Base-by-base conservation (phyloP, 108 stramenopile species). In the Seminavis robusta region DNA sequence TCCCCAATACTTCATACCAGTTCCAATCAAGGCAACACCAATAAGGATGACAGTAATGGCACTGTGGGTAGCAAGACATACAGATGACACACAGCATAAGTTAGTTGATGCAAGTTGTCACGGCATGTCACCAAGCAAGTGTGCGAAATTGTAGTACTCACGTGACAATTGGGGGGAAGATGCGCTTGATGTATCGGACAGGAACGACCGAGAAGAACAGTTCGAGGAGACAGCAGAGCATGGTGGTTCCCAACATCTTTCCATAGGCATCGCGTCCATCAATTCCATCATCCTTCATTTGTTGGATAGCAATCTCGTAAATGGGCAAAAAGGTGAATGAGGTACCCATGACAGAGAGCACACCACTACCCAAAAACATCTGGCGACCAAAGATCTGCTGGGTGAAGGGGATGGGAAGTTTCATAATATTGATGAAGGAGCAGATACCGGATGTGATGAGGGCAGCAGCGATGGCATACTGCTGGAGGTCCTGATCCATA, bases 1-100 rank as follows among this genome's bases (percentile, higher is more conserved):
- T 16, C 89, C 89, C 83, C 85, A 85, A 52, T 85, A 90, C 54
- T 88, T 90, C 79, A 90, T 84, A 27, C 89, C 89, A 38, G 86
- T 83, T 58, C 85, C 83, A 36, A 65, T 71, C 47, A 90, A 66
- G 31, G 81, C 77, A n/a, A 83, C 73, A 30, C 89, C 89, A 40
- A 90, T 85, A n/a, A 90, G 63, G 49, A 80, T 85, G 7, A 90
- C 89, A 27, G 89, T 80, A 19, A 80, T 46, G 11, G 80, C 65
- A 15, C n/a, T n/a, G n/a, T n/a, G n/a, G n/a, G n/a, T n/a, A n/a
- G n/a, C n/a, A n/a, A n/a, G n/a, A n/a, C n/a, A n/a, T n/a, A n/a
- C n/a, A n/a, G n/a, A n/a, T n/a, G n/a, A n/a, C n/a, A n/a, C n/a
- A n/a, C n/a, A n/a, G n/a, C n/a, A n/a, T n/a, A n/a, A n/a, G n/a